A percentile compares a stretch with the other conserved stretches of the same genome.
Evolutionary conservation across 2,329 filamentous ascomycete species (phyloP).

Genomic region (Neocatenulostroma microsporum): DNA sequence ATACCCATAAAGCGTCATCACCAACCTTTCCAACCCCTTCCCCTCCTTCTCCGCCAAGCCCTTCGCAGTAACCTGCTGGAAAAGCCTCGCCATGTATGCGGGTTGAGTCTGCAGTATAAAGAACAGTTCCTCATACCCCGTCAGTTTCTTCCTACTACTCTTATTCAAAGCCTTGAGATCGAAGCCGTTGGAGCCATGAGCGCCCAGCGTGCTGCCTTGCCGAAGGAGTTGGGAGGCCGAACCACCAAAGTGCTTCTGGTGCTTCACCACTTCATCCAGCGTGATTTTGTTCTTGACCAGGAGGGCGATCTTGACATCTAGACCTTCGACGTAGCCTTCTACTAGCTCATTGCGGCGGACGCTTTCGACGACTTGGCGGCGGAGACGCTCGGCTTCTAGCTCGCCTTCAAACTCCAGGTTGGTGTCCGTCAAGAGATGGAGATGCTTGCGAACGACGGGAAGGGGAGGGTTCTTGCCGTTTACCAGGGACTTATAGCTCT

Average conservation of each 20-base stretch:
- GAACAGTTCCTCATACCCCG: conserved; percentile 95
- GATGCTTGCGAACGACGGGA: conserved; percentile 94
- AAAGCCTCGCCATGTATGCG: conserved; percentile 83
- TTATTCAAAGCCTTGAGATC: conserved; percentile 98
- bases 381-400: conserved; percentile 87
- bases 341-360: conserved; percentile 95
- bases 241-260: conserved; percentile 92
- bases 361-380: conserved; percentile 94
- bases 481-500: conserved; percentile 95
- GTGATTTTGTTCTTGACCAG: conserved; percentile 99
- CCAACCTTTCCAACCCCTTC: conserved; percentile 83
- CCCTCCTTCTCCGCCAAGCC: conserved; percentile 84
- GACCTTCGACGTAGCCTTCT: conserved; percentile 95
- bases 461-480: conserved; percentile 95
- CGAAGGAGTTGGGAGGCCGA: conserved; percentile 27
- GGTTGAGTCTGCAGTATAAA: conserved; percentile 96
- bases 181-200: conserved; percentile 69
- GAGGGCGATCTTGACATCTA: conserved; percentile 97
- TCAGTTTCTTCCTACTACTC: conserved; percentile 86
- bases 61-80: conserved; percentile 73
- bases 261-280: conserved; percentile 90
- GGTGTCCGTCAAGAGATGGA: conserved; percentile 94
- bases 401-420: conserved; percentile 99
- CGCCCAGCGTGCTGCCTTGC: conserved; percentile 20
- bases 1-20: conserved; percentile 96